Evolutionary conservation across 73 alveolate genomes (phyloP).

Genomic region (Tetrahymena borealis): DNA sequence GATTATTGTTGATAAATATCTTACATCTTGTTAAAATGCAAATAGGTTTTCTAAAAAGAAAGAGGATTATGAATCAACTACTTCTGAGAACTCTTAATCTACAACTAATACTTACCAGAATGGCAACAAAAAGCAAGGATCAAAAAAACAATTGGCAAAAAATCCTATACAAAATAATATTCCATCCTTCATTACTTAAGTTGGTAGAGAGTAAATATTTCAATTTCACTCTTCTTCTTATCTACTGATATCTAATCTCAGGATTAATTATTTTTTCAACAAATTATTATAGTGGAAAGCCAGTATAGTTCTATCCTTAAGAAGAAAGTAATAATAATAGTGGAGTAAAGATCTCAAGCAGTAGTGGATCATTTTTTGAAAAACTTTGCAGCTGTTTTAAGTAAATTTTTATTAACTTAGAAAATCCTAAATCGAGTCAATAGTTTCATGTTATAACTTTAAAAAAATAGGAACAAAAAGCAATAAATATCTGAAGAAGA

Average conservation of each 20-base stretch:
- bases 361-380: background rate
- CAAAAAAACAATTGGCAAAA: background rate
- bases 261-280: background rate
- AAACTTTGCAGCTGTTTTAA: background rate
- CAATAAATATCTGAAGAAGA: background rate
- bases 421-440: background rate
- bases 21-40: background rate
- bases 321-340: background rate
- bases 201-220: background rate
- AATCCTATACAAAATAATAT: background rate
- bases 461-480: background rate
- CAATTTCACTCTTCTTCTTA: background rate
- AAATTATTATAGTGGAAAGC: background rate
- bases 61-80: background rate
- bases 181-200: background rate
- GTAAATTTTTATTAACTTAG: background rate
- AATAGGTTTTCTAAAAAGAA: background rate
- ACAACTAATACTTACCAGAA: background rate
- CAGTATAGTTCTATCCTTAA: background rate
- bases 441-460: background rate
- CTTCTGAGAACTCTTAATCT: background rate
- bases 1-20: background rate
- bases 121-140: background rate
- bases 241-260: background rate
- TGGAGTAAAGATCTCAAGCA: background rate